A percentile compares a stretch with the other conserved stretches of the same genome.
These are phyloP conservation scores for Cnidoscolus chayamansa DNA, from an alignment of 441 rosid genomes.

Conservation along the genomic window DNA sequence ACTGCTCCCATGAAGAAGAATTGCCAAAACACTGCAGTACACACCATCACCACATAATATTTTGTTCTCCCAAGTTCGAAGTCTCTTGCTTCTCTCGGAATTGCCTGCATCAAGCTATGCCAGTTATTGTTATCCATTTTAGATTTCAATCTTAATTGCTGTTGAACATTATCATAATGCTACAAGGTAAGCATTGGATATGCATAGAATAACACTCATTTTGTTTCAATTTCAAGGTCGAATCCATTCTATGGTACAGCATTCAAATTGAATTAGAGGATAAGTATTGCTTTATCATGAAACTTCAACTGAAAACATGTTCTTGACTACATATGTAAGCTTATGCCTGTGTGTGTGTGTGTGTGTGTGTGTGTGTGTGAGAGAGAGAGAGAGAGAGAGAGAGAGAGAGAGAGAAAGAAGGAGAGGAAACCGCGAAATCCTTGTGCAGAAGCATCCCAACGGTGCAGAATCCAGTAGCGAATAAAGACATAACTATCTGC, in stretches of 20 bases:
- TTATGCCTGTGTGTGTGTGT: not conserved
- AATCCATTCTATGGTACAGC: too few species aligned
- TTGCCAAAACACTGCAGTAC: slow-evolving; percentile 41
- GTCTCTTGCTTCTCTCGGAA: slow-evolving; percentile 41
- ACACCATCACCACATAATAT: slow-evolving; percentile 42
- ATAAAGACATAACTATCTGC: slow-evolving; percentile 48
- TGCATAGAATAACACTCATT: too few species aligned
- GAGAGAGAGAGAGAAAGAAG: slow-evolving; percentile 1
- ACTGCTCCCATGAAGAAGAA: slow-evolving; percentile 50
- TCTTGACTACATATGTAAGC: too few species aligned
- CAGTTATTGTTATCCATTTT: too few species aligned
- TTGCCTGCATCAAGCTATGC: slow-evolving; percentile 31
- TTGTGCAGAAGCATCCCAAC: slow-evolving; percentile 49
- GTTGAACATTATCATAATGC: too few species aligned
- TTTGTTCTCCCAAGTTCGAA: slow-evolving; percentile 36
- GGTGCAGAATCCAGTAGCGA: slow-evolving; percentile 48
- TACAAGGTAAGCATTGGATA: too few species aligned
- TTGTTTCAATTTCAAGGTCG: too few species aligned
- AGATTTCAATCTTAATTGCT: too few species aligned
- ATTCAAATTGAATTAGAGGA: not conserved
- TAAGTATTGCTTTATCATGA: not conserved
- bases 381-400: not conserved
- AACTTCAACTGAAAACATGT: too few species aligned
- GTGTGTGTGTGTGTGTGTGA: too few species aligned
- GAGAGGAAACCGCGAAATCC: slow-evolving; percentile 41